Percentiles rank a stretch among this genome's conserved stretches.
Conservation (phyloP, 2,329 filamentous ascomycete species). For the Fusarium oxysporum region DNA sequence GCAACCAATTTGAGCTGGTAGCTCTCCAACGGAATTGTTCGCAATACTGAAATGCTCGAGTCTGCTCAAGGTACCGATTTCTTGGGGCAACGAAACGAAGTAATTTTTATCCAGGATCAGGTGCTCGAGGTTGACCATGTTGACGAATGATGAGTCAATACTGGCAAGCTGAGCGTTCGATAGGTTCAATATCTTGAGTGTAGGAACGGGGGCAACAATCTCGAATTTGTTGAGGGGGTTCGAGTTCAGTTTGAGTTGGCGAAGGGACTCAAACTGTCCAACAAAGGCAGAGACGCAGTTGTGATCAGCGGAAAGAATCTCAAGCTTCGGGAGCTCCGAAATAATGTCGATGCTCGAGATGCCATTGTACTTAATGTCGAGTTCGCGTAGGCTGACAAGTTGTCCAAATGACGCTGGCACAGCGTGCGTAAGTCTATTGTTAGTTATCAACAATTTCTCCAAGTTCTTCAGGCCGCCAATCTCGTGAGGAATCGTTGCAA, state of each 20-base stretch:
- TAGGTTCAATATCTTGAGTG: conserved; percentile 86
- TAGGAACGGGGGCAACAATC: conserved; percentile 79
- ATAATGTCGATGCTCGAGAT: conserved; percentile 91
- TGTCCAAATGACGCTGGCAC: conserved; percentile 79
- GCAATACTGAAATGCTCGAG: conserved; percentile 95
- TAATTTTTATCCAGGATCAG: conserved; percentile 95
- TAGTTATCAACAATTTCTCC: conserved; percentile 93
- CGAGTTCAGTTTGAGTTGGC: conserved; percentile 89
- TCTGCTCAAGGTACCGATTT: conserved; percentile 84
- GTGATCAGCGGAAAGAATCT: conserved; percentile 90
- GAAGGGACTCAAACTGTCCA: conserved; percentile 86
- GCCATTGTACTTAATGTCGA: conserved; percentile 94
- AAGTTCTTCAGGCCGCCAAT: conserved; percentile 83
- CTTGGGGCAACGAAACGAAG: conserved; percentile 87
- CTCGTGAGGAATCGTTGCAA: conserved; percentile 78
- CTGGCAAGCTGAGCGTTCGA: conserved; percentile 92
- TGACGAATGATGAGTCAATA: conserved; percentile 88
- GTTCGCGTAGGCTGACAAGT: conserved; percentile 84
- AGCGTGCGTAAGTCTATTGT: conserved; percentile 84
- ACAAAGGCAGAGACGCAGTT: conserved; percentile 92
- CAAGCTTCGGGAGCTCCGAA: conserved; percentile 84
- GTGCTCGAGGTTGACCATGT: conserved; percentile 87
- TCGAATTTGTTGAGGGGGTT: conserved; percentile 97
- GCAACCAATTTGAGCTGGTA: conserved; percentile 90
- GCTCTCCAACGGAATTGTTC: conserved; percentile 85